Conservation (phyloP, 108 stramenopile species). For the Seminavis robusta region DNA sequence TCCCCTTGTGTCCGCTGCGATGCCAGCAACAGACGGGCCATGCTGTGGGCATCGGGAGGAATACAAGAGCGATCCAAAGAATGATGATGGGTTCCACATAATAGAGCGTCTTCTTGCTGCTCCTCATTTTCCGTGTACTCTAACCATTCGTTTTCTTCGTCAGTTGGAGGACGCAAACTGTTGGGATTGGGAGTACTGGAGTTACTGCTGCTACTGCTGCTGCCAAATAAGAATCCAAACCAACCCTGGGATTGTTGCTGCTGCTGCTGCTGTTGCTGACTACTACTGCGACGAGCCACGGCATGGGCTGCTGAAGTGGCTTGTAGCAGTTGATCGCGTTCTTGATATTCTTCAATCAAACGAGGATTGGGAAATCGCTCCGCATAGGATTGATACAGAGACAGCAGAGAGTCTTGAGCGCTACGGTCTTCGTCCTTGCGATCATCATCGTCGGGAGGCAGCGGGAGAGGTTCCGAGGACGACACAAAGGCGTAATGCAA, state of each 20-base stretch:
- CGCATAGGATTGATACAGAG: conserved; percentile 37
- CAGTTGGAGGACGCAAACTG: neutral
- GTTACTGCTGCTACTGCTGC: neutral
- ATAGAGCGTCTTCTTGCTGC: conserved; percentile 10
- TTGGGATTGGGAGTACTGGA: neutral
- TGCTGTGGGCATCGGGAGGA: conserved; percentile 43
- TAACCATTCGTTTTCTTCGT: conserved; percentile 13
- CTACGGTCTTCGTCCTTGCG: too few relatives aligned
- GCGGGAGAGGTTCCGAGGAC: too few relatives aligned
- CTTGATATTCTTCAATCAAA: conserved; percentile 32
- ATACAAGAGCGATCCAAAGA: conserved; percentile 38
- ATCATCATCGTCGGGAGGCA: too few relatives aligned
- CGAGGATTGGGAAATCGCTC: conserved; percentile 47
- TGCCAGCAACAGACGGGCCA: conserved; percentile 45
- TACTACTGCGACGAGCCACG: neutral
- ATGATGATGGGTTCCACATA: conserved; percentile 33
- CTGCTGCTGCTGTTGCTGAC: neutral
- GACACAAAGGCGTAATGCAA: too few relatives aligned
- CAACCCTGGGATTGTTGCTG: neutral
- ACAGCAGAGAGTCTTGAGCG: conserved; percentile 13
- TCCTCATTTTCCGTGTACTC: conserved; percentile 14
- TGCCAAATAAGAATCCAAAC: conserved; percentile 5
- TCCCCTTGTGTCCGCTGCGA: conserved; percentile 16
- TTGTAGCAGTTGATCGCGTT: conserved; percentile 34
- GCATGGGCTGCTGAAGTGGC: conserved; percentile 27